A percentile compares a stretch with the other conserved stretches of the same genome.
Evolutionary conservation across 106 monocot species (phyloP).

Genomic region (Phalaenopsis equestris): DNA sequence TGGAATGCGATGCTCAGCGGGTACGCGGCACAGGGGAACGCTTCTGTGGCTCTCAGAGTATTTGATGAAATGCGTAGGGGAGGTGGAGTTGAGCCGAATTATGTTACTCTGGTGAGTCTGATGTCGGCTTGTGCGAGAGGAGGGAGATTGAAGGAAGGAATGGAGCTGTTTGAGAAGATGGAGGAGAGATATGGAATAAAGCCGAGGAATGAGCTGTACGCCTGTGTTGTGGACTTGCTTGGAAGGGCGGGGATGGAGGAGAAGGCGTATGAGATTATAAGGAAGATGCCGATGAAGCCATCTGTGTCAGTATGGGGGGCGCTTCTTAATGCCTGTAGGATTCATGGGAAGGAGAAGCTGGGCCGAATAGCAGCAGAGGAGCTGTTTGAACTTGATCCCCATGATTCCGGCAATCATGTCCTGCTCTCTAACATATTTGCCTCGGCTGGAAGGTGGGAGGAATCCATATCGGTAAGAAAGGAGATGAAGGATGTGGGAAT

Average conservation of each 20-base stretch:
- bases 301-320: conserved; percentile 85
- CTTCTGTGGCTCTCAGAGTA: conserved; percentile 31
- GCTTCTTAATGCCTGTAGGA: conserved; percentile 70
- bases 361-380: conserved; percentile 67
- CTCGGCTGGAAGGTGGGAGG: conserved; percentile 83
- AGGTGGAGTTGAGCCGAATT: conserved; percentile 45
- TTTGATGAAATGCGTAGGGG: conserved; percentile 47
- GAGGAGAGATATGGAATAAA: conserved; percentile 56
- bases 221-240: conserved; percentile 81
- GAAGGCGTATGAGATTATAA: conserved; percentile 63
- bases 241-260: conserved; percentile 84
- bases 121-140: conserved; percentile 71
- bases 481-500: conserved; percentile 76
- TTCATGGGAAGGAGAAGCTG: conserved; percentile 68
- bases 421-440: conserved; percentile 80
- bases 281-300: conserved; percentile 65
- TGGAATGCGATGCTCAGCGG: conserved; percentile 85
- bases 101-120: conserved; percentile 61
- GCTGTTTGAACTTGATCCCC: conserved; percentile 66
- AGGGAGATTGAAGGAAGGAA: conserved; percentile 47
- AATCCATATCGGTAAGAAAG: conserved; percentile 67
- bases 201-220: conserved; percentile 65
- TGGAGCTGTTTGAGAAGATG: conserved; percentile 68
- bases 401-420: conserved; percentile 75
- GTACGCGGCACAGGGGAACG: conserved; percentile 53